Percentiles rank a stretch among this genome's conserved stretches.
Evolutionary conservation across 352 stramenopile genomes (phyloP).

Genomic region (Globisporangium recalcitrans): DNA sequence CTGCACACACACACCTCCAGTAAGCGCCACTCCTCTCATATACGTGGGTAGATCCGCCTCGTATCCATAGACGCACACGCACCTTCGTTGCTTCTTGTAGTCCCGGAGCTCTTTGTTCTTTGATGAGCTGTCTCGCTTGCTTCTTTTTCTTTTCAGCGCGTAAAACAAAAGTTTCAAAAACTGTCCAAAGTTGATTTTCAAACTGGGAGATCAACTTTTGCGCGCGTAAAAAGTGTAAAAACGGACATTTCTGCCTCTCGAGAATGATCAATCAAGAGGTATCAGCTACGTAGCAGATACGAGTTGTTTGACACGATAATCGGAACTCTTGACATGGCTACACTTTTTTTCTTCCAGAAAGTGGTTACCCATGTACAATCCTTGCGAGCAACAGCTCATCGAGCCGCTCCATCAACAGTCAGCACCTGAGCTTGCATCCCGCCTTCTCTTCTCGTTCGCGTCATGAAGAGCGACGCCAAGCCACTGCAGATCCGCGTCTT

Average conservation of each 20-base stretch:
- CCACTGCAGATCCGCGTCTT: conserved; percentile 34
- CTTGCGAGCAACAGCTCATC: no score
- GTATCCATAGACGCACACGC: neutral
- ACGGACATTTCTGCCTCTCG: no score
- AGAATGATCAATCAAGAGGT: no score
- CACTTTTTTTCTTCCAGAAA: neutral
- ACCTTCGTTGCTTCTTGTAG: neutral
- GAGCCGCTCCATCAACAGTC: neutral
- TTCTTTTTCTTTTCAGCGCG: neutral
- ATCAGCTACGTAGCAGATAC: no score
- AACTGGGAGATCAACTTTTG: no score
- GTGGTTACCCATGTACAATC: no score
- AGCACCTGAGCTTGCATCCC: no score
- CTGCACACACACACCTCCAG: neutral
- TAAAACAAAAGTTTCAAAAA: no score
- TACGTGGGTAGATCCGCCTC: neutral
- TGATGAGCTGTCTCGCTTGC: neutral
- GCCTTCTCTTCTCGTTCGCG: no score
- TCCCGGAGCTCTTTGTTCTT: neutral
- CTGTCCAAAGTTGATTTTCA: conserved; percentile 1
- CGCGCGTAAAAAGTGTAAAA: no score
- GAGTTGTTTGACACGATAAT: no score
- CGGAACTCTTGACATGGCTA: neutral
- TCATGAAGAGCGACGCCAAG: conserved; percentile 9
- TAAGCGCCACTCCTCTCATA: neutral